phyloP scores from a whole-genome alignment of 2,329 filamentous ascomycete genomes.

The Magnaporthiopsis rhizophila region DNA sequence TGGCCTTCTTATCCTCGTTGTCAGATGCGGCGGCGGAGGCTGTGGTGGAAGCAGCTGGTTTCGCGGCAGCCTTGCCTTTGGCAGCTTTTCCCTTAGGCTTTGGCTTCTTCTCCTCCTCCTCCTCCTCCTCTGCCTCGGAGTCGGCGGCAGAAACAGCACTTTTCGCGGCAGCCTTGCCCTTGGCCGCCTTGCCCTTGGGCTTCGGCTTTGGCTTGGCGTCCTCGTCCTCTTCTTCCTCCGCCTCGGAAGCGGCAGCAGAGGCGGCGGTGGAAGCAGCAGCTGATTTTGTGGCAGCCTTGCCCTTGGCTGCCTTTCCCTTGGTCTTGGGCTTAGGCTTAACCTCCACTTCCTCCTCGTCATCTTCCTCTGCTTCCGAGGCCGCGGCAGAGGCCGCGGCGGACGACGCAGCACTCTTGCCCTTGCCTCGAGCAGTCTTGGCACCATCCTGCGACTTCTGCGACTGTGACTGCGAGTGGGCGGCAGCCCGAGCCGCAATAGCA shows the following conservation, averaged over 20 bases:
- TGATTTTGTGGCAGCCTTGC: too few species aligned
- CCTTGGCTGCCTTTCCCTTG: constrained; percentile 12
- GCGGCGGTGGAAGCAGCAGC: background rate
- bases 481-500: constrained; percentile 5
- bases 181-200: constrained; percentile 20
- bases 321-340: constrained; percentile 12
- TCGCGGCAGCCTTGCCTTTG: constrained; percentile 16
- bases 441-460: constrained; percentile 17
- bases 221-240: constrained; percentile 6
- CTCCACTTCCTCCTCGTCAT: constrained; percentile 7
- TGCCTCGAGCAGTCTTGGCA: constrained; percentile 10
- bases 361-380: background rate
- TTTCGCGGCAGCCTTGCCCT: constrained; percentile 14
- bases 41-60: background rate
- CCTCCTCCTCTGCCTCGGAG: background rate
- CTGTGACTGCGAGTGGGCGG: constrained; percentile 5
- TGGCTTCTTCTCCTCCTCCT: constrained; percentile 4
- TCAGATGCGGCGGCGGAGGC: background rate
- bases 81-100: constrained; percentile 15
- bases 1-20: constrained; percentile 10
- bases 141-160: background rate
- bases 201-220: constrained; percentile 9
- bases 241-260: background rate
- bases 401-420: constrained; percentile 20
- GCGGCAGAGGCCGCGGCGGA: background rate